Evolutionary conservation across 2,329 filamentous ascomycete genomes (phyloP).

Genomic region (Rugonectria rugulosa): DNA sequence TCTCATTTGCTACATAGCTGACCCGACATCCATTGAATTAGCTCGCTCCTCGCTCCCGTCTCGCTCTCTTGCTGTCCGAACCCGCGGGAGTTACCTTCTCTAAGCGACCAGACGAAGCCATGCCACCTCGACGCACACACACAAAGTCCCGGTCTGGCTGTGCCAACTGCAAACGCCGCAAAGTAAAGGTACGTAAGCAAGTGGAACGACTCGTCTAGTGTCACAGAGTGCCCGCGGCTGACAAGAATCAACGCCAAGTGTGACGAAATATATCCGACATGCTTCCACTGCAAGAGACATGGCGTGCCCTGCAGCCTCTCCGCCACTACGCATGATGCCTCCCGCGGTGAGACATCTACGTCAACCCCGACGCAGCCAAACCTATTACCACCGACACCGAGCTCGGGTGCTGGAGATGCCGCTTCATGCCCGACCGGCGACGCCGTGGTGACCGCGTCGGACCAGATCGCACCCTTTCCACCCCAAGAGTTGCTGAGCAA

Average conservation of each 20-base stretch:
- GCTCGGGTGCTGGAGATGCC: conserved; percentile 13
- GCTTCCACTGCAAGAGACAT: conserved; percentile 42
- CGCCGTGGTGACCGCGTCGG: conserved; percentile 20
- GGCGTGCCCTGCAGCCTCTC: conserved; percentile 40
- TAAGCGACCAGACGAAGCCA: conserved; percentile 14
- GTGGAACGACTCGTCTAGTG: background rate
- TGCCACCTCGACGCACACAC: conserved; percentile 39
- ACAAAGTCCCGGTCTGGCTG: conserved; percentile 46
- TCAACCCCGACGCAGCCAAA: conserved; percentile 19
- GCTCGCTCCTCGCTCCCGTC: conserved; percentile 4
- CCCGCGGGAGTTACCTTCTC: conserved; percentile 25
- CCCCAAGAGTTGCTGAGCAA: conserved; percentile 31
- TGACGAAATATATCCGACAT: conserved; percentile 40
- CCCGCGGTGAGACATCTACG: background rate
- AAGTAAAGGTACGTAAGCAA: conserved; percentile 40
- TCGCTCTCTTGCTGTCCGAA: conserved; percentile 18
- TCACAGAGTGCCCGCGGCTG: background rate
- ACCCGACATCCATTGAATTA: background rate
- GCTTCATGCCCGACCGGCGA: conserved; percentile 15
- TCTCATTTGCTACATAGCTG: background rate
- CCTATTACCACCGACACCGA: conserved; percentile 22
- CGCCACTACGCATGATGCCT: background rate
- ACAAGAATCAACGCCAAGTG: conserved; percentile 24
- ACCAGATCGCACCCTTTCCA: conserved; percentile 35
- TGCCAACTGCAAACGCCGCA: conserved; percentile 43